These are phyloP conservation scores for Pythium brassicae DNA, from an alignment of 352 stramenopile species.

Conservation along the genomic window DNA sequence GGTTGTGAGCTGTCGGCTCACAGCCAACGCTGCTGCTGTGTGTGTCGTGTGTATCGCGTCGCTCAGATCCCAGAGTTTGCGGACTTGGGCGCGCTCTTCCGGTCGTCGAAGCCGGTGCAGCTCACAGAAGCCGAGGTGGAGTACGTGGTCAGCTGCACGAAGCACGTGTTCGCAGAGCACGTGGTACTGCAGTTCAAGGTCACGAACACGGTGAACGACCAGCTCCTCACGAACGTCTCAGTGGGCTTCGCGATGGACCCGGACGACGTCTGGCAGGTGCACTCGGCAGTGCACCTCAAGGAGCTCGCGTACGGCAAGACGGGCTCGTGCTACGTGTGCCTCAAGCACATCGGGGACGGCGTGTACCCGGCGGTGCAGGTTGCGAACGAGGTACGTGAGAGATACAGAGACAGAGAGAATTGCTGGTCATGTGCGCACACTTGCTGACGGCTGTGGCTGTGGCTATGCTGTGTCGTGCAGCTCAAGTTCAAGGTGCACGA, in stretches of 20 bases:
- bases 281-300: conserved; percentile 84
- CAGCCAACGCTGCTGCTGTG: background rate
- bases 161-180: conserved; percentile 96
- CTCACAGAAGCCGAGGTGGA: conserved; percentile 97
- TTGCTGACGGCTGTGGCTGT: background rate
- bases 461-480: conserved; percentile 16
- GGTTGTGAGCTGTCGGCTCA: too few species aligned
- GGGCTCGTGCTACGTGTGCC: conserved; percentile 91
- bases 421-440: background rate
- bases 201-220: conserved; percentile 98
- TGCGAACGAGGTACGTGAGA: conserved; percentile 77
- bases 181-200: conserved; percentile 98
- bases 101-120: conserved; percentile 85
- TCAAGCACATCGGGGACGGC: conserved; percentile 80
- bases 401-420: background rate
- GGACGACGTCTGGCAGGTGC: conserved; percentile 90
- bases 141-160: conserved; percentile 96
- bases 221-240: conserved; percentile 94
- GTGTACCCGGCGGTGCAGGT: conserved; percentile 87
- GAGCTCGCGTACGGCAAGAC: conserved; percentile 93
- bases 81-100: conserved; percentile 91
- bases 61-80: conserved; percentile 93
- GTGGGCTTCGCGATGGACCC: conserved; percentile 90
- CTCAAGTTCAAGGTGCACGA: conserved; percentile 95
- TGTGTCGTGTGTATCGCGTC: conserved; percentile 1